These are phyloP conservation scores for Macrocystidia cucumis DNA, from an alignment of 1,284 basidiomycete species.

Conservation along the genomic window DNA sequence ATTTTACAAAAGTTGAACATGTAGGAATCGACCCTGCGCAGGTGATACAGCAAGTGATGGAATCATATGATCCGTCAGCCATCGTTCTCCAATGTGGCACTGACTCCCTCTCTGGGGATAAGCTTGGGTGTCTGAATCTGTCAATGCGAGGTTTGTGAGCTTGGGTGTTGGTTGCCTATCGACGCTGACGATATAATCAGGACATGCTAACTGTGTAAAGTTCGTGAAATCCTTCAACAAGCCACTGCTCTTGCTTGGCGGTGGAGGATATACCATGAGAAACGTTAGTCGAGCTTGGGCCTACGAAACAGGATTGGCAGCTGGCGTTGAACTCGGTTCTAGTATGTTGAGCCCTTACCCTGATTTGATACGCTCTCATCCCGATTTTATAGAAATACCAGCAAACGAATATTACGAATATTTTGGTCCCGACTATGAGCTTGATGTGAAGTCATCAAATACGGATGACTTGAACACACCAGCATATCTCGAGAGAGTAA, in stretches of 20 bases:
- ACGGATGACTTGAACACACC: slow-evolving; percentile 94
- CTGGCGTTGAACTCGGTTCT: slow-evolving; percentile 86
- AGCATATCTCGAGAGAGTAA: slow-evolving; percentile 91
- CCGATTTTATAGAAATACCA: slow-evolving; percentile 67
- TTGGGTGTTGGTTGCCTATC: slow-evolving; percentile 4
- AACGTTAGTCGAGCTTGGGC: slow-evolving; percentile 98
- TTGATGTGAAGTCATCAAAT: slow-evolving; percentile 96
- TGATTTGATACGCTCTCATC: background rate
- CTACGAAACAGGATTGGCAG: slow-evolving; percentile 95
- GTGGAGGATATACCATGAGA: slow-evolving; percentile 98
- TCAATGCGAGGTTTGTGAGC: slow-evolving; percentile 96
- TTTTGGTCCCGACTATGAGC: slow-evolving; percentile 95
- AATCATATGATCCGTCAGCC: slow-evolving; percentile 91
- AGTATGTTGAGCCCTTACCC: slow-evolving; percentile 36
- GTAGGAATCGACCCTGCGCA: slow-evolving; percentile 22
- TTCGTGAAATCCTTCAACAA: slow-evolving; percentile 97
- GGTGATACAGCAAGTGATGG: slow-evolving; percentile 95
- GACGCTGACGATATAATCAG: slow-evolving; percentile 35
- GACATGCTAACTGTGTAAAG: slow-evolving; percentile 95
- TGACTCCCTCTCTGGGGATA: slow-evolving; percentile 97
- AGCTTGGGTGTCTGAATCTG: slow-evolving; percentile 93
- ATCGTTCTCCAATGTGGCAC: slow-evolving; percentile 98
- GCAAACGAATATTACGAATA: slow-evolving; percentile 99
- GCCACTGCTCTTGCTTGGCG: slow-evolving; percentile 89
- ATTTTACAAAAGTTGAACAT: background rate